Base-by-base conservation (phyloP, 2,329 filamentous ascomycete genomes). In the Arachnopeziza araneosa region DNA sequence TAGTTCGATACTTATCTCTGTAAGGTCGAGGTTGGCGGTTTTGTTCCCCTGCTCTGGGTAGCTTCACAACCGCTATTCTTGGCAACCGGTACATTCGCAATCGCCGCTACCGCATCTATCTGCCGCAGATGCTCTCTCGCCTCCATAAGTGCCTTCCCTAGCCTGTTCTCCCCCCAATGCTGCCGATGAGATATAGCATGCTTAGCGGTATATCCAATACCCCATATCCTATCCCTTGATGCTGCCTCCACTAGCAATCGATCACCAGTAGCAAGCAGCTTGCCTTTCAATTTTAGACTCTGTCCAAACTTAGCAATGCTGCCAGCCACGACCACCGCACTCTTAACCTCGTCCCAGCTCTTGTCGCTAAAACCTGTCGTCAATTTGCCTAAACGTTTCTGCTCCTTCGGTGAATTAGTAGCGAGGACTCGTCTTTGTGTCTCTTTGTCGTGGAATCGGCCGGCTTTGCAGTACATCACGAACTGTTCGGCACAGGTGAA, bases 391-490 rank as follows among this genome's bases (percentile, higher is more conserved):
- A 75, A 65, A 2, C 52, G 56, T 55, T 72, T 74, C 54, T 74
- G 71, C 54, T 69, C 64, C 54, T 69, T 70, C 1, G 72, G 70
- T 22, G 62, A 63, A 0, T 54, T 17, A 0, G 69, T 70, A 1
- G 62, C 66, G 26, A 74, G 66, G 26, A 74, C 61, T 17, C 44
- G 63, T 23, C 57, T 54, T 52, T 69, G 67, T 1, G 64, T 60
- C 3, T 56, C 59, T 17, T 32, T 54, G 64, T 76, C 74, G 58
- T 63, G 54, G 62, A 76, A 77, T 5, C 69, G 69, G 9, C 67
- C 68, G 4, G 75, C 75, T 66, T 77, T 76, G 69, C 73, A 74
- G 64, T 71, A 76, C 75, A 75, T 76, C 74, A 76, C 76, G 64
- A 75, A 76, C 59, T 77, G 74, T 62, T 77, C 75, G 5, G 72